phyloP scores from a whole-genome alignment of 352 stramenopile genomes.

The Globisporangium mamillatum region DNA sequence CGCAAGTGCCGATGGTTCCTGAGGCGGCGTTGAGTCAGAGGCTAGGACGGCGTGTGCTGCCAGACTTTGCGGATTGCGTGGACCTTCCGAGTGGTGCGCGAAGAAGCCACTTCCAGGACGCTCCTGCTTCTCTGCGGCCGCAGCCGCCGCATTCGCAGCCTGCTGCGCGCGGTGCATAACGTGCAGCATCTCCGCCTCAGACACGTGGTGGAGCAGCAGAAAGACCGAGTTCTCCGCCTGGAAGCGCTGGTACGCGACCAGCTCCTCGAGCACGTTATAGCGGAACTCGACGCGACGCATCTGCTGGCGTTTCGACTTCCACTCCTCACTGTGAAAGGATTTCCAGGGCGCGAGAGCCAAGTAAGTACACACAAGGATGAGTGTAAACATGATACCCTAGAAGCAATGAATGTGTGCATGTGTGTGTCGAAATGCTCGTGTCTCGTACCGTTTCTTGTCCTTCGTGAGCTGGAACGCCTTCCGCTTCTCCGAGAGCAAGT shows the following conservation, averaged over 20 bases:
- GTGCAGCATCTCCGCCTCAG: slow-evolving; percentile 55
- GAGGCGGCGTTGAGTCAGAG: neutral
- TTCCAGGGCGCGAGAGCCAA: neutral
- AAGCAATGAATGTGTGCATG: neutral
- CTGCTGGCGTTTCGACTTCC: slow-evolving; percentile 43
- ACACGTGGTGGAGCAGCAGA: slow-evolving; percentile 58
- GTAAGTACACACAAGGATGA: neutral
- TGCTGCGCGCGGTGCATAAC: slow-evolving; percentile 48
- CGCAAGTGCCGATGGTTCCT: neutral
- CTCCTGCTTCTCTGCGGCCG: neutral
- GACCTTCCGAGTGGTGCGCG: neutral
- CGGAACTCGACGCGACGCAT: slow-evolving; percentile 55
- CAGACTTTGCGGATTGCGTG: neutral
- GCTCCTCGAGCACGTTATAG: slow-evolving; percentile 70
- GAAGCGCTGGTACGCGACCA: slow-evolving; percentile 60
- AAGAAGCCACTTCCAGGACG: neutral
- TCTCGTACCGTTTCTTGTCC: slow-evolving; percentile 30
- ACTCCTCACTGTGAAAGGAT: slow-evolving; percentile 32
- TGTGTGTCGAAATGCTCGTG: neutral
- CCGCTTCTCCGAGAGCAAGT: slow-evolving; percentile 62
- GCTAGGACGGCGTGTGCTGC: neutral
- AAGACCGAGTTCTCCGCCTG: slow-evolving; percentile 63
- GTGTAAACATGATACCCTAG: neutral
- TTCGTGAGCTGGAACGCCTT: slow-evolving; percentile 42
- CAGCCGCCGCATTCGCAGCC: slow-evolving; percentile 3